Evolutionary conservation across 2,329 filamentous ascomycete species (phyloP).

Genomic region (Claviceps purpurea): DNA sequence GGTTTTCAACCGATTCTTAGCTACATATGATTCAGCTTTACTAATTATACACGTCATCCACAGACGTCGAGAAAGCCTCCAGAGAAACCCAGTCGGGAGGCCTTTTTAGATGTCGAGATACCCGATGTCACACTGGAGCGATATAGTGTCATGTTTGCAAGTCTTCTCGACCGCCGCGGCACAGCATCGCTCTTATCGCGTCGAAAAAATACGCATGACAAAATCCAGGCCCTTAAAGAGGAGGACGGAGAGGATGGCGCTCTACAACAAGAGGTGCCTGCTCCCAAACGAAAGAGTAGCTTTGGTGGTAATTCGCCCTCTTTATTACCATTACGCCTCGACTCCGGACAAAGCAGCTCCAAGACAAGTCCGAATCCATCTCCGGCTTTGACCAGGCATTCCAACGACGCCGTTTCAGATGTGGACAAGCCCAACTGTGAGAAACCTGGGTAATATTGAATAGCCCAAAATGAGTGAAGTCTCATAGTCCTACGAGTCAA

Average conservation of each 20-base stretch:
- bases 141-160: slow-evolving; percentile 88
- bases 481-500: too few relatives aligned
- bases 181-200: slow-evolving; percentile 33
- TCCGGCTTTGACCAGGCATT: slow-evolving; percentile 35
- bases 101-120: slow-evolving; percentile 61
- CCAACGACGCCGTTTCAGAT: slow-evolving; percentile 19
- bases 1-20: too few relatives aligned
- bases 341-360: slow-evolving; percentile 16
- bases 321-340: slow-evolving; percentile 31
- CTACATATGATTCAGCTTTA: too few relatives aligned
- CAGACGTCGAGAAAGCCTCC: not conserved
- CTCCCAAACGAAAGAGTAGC: not conserved
- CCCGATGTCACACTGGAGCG: slow-evolving; percentile 70
- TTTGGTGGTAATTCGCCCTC: slow-evolving; percentile 6
- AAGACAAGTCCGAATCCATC: slow-evolving; percentile 41
- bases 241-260: not conserved
- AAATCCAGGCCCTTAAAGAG: slow-evolving; percentile 19
- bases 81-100: slow-evolving; percentile 4
- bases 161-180: slow-evolving; percentile 43
- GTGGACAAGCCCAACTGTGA: not conserved
- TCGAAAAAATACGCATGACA: slow-evolving; percentile 45
- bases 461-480: too few relatives aligned
- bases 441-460: too few relatives aligned
- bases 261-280: slow-evolving; percentile 15
- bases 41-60: not conserved